Percentiles rank a stretch among this genome's conserved stretches.
These are phyloP conservation scores for Zopfia rhizophila DNA, from an alignment of 2,329 filamentous ascomycete genomes.

Conservation along the genomic window DNA sequence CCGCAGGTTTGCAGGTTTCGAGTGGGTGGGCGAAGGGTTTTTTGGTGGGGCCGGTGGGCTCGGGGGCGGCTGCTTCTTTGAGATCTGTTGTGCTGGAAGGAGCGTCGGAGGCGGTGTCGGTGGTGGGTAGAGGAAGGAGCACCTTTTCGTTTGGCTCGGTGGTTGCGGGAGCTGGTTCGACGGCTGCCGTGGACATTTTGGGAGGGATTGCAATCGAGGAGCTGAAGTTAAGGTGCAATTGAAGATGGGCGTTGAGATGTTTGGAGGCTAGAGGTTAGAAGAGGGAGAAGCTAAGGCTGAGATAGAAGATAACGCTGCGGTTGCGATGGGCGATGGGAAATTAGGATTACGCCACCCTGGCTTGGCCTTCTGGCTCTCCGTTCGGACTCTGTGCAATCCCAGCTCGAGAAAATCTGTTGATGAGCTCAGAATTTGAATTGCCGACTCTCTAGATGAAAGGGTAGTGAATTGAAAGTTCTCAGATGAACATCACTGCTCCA, in stretches of 20 bases:
- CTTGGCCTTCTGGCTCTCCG: no score
- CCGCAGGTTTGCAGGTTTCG: constrained; percentile 66
- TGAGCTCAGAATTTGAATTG: neutral
- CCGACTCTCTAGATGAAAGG: no score
- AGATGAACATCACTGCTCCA: constrained; percentile 5
- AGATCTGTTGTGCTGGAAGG: constrained; percentile 10
- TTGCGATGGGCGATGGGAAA: no score
- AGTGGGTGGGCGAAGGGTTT: constrained; percentile 45
- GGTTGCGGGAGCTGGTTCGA: constrained; percentile 1
- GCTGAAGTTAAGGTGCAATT: neutral
- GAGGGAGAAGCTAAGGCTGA: no score
- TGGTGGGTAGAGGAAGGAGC: constrained; percentile 1
- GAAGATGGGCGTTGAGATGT: neutral
- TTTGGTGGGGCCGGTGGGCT: constrained; percentile 24
- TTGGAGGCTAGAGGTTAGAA: no score
- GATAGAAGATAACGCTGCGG: no score
- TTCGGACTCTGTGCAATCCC: no score
- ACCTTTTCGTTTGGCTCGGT: constrained; percentile 14
- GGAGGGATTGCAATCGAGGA: neutral
- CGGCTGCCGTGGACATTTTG: constrained; percentile 15
- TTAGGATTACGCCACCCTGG: no score
- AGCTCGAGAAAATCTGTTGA: neutral
- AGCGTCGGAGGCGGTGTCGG: constrained; percentile 2
- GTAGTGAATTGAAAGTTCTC: no score
- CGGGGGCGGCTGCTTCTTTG: constrained; percentile 7